These are phyloP conservation scores for Microbotryum violaceum DNA, from an alignment of 1,284 basidiomycete species.

Conservation along the genomic window DNA sequence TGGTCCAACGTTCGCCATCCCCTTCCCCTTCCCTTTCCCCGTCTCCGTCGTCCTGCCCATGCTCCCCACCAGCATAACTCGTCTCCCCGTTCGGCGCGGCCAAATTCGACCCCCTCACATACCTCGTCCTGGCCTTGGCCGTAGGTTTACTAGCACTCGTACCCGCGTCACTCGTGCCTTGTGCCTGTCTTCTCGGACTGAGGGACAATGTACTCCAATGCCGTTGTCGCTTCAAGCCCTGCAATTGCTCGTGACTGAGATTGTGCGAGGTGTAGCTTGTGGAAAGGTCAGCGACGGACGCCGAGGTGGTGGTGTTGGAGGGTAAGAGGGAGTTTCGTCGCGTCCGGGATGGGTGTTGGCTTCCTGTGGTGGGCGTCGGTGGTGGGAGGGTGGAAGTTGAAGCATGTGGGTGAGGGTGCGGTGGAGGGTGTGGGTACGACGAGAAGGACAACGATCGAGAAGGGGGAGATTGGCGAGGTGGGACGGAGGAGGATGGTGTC, in stretches of 20 bases:
- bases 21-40: slow-evolving; percentile 50
- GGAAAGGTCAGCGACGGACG: no score
- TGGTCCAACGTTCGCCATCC: slow-evolving; percentile 51
- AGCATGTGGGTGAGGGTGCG: no score
- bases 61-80: not conserved
- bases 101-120: no score
- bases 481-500: no score
- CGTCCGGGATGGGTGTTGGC: no score
- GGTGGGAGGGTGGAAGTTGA: no score
- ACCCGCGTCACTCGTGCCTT: not conserved
- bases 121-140: not conserved
- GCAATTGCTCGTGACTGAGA: slow-evolving; percentile 21
- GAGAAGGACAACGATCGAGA: no score
- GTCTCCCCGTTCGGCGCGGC: not conserved
- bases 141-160: not conserved
- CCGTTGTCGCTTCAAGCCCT: slow-evolving; percentile 16
- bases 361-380: no score
- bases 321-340: no score
- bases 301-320: no score
- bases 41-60: slow-evolving; percentile 42
- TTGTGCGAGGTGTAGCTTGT: not conserved
- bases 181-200: slow-evolving; percentile 16
- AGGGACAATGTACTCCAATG: slow-evolving; percentile 26
- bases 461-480: no score
- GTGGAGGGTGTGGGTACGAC: no score